A percentile compares a stretch with the other conserved stretches of the same genome.
phyloP scores from a whole-genome alignment of 1,284 basidiomycete species.

The Pyrrhoderma lamaoense region DNA sequence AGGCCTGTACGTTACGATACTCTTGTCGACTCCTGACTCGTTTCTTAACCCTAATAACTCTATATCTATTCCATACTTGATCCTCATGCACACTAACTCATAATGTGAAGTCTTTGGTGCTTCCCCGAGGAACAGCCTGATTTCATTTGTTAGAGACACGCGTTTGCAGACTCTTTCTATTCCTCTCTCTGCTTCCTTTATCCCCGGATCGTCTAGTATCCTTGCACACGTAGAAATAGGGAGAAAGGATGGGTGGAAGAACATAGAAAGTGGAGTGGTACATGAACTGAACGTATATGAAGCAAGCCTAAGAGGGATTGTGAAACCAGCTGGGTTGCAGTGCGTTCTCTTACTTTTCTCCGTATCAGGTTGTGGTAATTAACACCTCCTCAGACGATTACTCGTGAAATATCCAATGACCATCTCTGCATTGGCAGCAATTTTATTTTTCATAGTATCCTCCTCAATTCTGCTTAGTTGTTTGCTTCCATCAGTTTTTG shows the following conservation, averaged over 20 bases:
- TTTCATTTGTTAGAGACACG: constrained; percentile 20
- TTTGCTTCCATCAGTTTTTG: constrained; percentile 11
- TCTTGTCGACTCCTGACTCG: background rate
- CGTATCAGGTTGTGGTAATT: constrained; percentile 1
- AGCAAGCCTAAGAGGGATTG: constrained; percentile 51
- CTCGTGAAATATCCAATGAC: constrained; percentile 63
- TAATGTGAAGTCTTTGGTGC: too few species aligned
- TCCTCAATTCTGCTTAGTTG: constrained; percentile 26
- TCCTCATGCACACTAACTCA: constrained; percentile 30
- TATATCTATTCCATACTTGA: constrained; percentile 37
- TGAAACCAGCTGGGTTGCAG: constrained; percentile 61
- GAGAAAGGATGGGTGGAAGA: constrained; percentile 61
- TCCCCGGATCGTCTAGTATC: constrained; percentile 39
- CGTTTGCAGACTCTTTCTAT: constrained; percentile 41
- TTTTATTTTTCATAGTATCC: constrained; percentile 37
- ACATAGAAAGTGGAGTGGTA: constrained; percentile 55
- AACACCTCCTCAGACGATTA: constrained; percentile 43
- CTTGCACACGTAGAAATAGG: constrained; percentile 57
- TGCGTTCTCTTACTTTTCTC: constrained; percentile 26
- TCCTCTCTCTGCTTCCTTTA: constrained; percentile 46
- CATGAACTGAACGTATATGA: constrained; percentile 61
- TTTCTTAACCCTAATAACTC: constrained; percentile 34
- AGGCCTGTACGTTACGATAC: constrained; percentile 45
- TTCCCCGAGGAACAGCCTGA: too few species aligned
- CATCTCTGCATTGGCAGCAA: constrained; percentile 38